Evolutionary conservation across 176 grass and related monocot genomes (phyloP).

Genomic region (Puccinellia tenuiflora): DNA sequence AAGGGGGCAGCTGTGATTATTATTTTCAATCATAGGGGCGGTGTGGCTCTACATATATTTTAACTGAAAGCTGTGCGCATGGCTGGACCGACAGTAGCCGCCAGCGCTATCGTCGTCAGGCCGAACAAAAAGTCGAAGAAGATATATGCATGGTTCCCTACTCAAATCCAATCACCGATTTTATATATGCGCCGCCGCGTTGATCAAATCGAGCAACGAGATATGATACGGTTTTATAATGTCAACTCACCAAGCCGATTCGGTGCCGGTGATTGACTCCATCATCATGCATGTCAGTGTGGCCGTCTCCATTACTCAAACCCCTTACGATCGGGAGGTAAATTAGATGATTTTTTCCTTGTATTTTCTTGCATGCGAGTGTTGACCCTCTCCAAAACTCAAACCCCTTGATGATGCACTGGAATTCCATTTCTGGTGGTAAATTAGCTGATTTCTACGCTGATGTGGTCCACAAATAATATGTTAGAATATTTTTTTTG

Average conservation of each 20-base stretch:
- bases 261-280: not conserved
- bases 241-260: not conserved
- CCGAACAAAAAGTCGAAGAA: not conserved
- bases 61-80: not conserved
- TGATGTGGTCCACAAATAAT: no score
- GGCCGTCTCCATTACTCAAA: not conserved
- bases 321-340: no score
- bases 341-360: no score
- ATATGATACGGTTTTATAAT: conserved; percentile 29
- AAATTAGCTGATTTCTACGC: not conserved
- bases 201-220: conserved; percentile 6
- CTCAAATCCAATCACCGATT: conserved; percentile 34
- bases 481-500: no score
- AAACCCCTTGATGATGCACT: no score
- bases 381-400: no score
- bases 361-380: no score
- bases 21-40: not conserved
- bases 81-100: conserved; percentile 9
- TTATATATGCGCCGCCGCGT: conserved; percentile 4
- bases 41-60: not conserved
- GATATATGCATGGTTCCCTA: conserved; percentile 7
- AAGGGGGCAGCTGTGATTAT: not conserved
- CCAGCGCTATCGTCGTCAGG: conserved; percentile 2
- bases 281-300: not conserved
- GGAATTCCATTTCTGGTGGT: not conserved